phyloP scores from a whole-genome alignment of 495 filamentous ascomycete genomes.

The Xylaria longipes region DNA sequence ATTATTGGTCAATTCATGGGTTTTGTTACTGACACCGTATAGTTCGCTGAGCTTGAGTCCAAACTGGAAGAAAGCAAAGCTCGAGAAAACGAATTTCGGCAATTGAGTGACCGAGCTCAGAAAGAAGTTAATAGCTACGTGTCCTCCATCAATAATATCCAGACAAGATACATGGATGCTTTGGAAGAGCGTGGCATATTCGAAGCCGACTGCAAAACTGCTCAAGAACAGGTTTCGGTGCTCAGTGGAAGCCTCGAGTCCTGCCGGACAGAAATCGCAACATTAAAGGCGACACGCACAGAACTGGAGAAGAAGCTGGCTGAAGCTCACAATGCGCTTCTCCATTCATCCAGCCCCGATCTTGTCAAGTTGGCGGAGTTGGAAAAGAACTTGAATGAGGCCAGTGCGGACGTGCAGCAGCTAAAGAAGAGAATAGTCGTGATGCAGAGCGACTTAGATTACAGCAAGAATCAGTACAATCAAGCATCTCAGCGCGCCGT shows the following conservation, averaged over 20 bases:
- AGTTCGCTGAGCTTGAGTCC: constrained; percentile 43
- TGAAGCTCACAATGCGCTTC: constrained; percentile 54
- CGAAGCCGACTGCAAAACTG: constrained; percentile 42
- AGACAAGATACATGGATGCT: constrained; percentile 44
- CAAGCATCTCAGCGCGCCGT: constrained; percentile 61
- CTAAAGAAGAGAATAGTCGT: constrained; percentile 53
- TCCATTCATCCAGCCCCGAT: constrained; percentile 54
- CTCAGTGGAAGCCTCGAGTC: constrained; percentile 42
- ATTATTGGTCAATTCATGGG: background rate
- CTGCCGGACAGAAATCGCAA: constrained; percentile 49
- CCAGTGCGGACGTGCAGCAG: constrained; percentile 42
- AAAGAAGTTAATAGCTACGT: constrained; percentile 38
- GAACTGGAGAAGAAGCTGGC: constrained; percentile 57
- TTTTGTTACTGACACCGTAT: constrained; percentile 4
- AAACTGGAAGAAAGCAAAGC: constrained; percentile 33
- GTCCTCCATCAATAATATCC: constrained; percentile 35
- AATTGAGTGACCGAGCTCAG: constrained; percentile 40
- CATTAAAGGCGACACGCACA: constrained; percentile 57
- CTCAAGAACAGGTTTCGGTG: constrained; percentile 30
- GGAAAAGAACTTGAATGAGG: constrained; percentile 46
- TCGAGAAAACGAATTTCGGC: constrained; percentile 36
- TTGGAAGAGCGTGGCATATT: constrained; percentile 47
- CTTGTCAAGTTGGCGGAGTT: constrained; percentile 54
- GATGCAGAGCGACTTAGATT: constrained; percentile 59
- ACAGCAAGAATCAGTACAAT: constrained; percentile 68